phyloP scores from a whole-genome alignment of 441 rosid species.

The Erodium chrysanthum region DNA sequence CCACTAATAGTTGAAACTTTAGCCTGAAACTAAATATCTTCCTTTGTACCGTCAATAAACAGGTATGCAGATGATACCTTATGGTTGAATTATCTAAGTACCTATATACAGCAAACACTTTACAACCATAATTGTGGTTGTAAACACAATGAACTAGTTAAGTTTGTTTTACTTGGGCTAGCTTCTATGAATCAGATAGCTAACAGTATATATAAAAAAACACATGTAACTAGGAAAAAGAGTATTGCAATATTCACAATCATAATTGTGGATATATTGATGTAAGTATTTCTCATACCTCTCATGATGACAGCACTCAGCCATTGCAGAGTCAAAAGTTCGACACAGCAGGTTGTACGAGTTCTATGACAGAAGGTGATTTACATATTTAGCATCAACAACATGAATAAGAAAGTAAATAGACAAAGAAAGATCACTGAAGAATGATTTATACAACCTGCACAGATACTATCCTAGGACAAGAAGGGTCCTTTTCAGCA shows the following conservation, averaged over 20 bases:
- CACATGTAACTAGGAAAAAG: background rate
- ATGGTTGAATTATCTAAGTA: background rate
- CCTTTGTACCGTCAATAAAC: background rate
- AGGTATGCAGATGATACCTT: background rate
- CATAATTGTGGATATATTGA: too few relatives aligned
- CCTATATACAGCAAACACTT: background rate
- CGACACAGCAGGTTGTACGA: slow-evolving; percentile 52
- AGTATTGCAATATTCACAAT: too few relatives aligned
- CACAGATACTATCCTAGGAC: slow-evolving; percentile 38
- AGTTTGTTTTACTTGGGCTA: background rate
- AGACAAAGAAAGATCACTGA: background rate
- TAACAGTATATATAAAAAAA: too few relatives aligned
- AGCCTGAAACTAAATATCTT: background rate
- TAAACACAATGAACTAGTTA: too few relatives aligned
- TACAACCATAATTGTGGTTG: background rate
- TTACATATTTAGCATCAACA: slow-evolving; percentile 16
- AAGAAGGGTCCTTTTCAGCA: slow-evolving; percentile 30
- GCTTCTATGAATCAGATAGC: background rate
- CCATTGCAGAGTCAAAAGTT: slow-evolving; percentile 51
- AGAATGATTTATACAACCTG: slow-evolving; percentile 33
- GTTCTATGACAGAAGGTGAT: slow-evolving; percentile 28
- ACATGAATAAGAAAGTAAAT: background rate
- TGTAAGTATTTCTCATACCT: slow-evolving; percentile 26
- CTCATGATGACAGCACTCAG: slow-evolving; percentile 60
- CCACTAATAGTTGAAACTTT: background rate